phyloP scores from a whole-genome alignment of 331 rosid genomes.

The Quercus tomentella region DNA sequence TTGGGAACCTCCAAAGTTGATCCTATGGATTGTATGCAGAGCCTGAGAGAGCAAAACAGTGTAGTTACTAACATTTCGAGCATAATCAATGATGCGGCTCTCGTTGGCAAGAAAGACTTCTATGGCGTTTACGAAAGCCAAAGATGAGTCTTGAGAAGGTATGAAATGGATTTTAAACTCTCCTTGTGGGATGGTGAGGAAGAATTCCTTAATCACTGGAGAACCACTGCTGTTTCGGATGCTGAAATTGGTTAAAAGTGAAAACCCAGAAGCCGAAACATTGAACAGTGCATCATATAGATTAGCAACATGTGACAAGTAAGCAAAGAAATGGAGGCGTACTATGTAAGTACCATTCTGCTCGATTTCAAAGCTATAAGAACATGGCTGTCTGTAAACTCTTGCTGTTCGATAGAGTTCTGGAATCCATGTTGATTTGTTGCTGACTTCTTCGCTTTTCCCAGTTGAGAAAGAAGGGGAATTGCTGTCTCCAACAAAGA shows the following conservation, averaged over 20 bases:
- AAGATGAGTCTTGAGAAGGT: constrained; percentile 14
- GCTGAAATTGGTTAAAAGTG: constrained; percentile 21
- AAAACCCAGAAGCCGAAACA: constrained; percentile 26
- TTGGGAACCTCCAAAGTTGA: constrained; percentile 45
- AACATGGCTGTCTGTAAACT: constrained; percentile 3
- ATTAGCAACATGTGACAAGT: neutral
- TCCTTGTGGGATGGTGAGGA: neutral
- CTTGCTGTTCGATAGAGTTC: constrained; percentile 37
- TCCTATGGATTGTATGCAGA: constrained; percentile 29
- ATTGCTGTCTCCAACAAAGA: constrained; percentile 27
- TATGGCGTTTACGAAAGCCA: constrained; percentile 65
- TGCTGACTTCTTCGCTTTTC: neutral
- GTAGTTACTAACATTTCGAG: neutral
- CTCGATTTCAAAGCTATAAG: constrained; percentile 18
- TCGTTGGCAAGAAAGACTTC: constrained; percentile 46
- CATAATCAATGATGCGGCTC: neutral
- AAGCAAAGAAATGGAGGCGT: constrained; percentile 60
- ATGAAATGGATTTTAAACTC: constrained; percentile 27
- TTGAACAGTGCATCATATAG: constrained; percentile 36
- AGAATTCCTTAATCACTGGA: constrained; percentile 30
- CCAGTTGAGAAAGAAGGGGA: neutral
- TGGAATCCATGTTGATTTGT: neutral
- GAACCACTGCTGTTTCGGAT: neutral
- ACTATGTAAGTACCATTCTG: constrained; percentile 28
- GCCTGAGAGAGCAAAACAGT: neutral